Evolutionary conservation across 306 rosid species (phyloP).

Genomic region (Vigna hirtella): DNA sequence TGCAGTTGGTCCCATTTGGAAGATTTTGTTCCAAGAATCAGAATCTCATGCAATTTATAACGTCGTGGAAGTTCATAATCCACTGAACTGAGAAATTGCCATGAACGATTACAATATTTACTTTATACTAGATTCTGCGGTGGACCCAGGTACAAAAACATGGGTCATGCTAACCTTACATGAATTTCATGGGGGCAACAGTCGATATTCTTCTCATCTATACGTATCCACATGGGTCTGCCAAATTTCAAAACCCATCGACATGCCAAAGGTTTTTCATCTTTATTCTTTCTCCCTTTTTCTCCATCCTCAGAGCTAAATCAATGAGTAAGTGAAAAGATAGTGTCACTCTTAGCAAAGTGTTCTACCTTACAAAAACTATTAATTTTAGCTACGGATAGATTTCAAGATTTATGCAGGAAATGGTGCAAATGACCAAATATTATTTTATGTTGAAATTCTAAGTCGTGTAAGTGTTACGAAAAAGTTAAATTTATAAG

Average conservation of each 20-base stretch:
- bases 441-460: no score
- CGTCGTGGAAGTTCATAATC: conserved; percentile 42
- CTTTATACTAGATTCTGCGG: conserved; percentile 19
- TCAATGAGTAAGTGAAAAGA: conserved; percentile 13
- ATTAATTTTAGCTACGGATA: not conserved
- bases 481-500: no score
- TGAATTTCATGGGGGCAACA: conserved; percentile 32
- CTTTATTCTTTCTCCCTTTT: conserved; percentile 56
- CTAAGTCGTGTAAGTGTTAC: no score
- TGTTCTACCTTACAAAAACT: no score
- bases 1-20: conserved; percentile 49
- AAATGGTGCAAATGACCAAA: no score
- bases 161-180: not conserved
- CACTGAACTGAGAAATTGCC: conserved; percentile 36
- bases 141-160: conserved; percentile 12
- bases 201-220: conserved; percentile 46
- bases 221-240: conserved; percentile 9
- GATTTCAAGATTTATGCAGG: not conserved
- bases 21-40: conserved; percentile 58
- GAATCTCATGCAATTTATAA: conserved; percentile 39
- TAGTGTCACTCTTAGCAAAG: no score
- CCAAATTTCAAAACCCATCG: conserved; percentile 34
- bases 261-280: conserved; percentile 39
- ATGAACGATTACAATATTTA: conserved; percentile 19
- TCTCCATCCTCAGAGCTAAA: conserved; percentile 30